Evolutionary conservation across 2,329 filamentous ascomycete genomes (phyloP).

Genomic region (Claviceps pusilla): DNA sequence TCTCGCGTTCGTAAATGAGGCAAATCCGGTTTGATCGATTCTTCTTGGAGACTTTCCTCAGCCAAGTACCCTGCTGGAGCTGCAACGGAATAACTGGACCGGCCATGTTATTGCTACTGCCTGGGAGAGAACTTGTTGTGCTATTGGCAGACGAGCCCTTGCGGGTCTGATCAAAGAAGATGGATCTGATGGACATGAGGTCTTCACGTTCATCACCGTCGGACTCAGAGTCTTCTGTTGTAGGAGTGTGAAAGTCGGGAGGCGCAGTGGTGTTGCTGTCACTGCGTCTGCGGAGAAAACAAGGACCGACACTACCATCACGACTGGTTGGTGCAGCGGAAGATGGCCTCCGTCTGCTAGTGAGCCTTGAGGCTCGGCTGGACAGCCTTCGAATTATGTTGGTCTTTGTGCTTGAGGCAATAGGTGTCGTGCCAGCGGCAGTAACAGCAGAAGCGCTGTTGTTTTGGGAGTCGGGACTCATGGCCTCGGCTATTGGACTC

Average conservation of each 20-base stretch:
- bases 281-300: conserved; percentile 73
- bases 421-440: conserved; percentile 2
- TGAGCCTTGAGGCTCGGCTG: conserved; percentile 55
- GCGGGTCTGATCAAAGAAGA: conserved; percentile 27
- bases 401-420: conserved; percentile 17
- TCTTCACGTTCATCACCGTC: conserved; percentile 40
- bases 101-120: conserved; percentile 29
- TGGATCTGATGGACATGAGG: conserved; percentile 18
- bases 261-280: conserved; percentile 68
- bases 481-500: conserved; percentile 36
- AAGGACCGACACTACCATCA: conserved; percentile 78
- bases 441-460: conserved; percentile 4
- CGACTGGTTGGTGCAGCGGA: conserved; percentile 63
- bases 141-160: conserved; percentile 35
- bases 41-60: conserved; percentile 79
- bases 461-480: conserved; percentile 10
- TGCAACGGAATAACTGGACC: conserved; percentile 63
- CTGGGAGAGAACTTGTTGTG: conserved; percentile 31
- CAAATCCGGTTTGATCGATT: conserved; percentile 55
- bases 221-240: conserved; percentile 38
- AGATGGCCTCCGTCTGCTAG: conserved; percentile 56
- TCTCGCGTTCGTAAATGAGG: conserved; percentile 62
- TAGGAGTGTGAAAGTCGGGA: conserved; percentile 26
- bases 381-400: conserved; percentile 71
- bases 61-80: conserved; percentile 61